A percentile compares a stretch with the other conserved stretches of the same genome.
phyloP scores from a whole-genome alignment of 352 stramenopile species.

The Peronosclerospora sorghi region DNA sequence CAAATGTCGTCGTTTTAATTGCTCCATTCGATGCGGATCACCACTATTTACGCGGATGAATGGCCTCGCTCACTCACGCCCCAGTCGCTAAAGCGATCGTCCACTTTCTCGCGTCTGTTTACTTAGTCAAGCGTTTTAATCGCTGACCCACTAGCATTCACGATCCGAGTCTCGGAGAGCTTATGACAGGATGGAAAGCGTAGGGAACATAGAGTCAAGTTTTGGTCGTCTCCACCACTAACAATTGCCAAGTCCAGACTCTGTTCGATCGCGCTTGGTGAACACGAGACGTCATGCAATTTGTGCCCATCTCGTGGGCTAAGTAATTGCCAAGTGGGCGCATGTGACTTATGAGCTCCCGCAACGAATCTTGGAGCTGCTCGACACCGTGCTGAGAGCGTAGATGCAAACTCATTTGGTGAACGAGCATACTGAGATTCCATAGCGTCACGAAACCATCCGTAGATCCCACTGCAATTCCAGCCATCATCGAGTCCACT shows the following conservation, averaged over 20 bases:
- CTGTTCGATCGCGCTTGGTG: conserved; percentile 6
- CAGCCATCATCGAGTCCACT: conserved; percentile 8
- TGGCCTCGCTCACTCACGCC: no score
- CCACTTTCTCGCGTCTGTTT: no score
- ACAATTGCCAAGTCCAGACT: conserved; percentile 39
- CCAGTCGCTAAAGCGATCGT: no score
- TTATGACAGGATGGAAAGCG: conserved; percentile 23
- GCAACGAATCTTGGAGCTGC: conserved; percentile 11
- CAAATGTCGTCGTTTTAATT: conserved; percentile 19
- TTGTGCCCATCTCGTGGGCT: conserved; percentile 77
- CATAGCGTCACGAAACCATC: conserved; percentile 74
- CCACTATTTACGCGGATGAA: no score
- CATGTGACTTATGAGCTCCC: conserved; percentile 16
- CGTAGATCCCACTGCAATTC: conserved; percentile 69
- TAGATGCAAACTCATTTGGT: conserved; percentile 9
- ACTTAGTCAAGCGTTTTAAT: conserved; percentile 75
- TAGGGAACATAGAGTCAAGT: conserved; percentile 36
- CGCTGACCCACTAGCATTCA: conserved; percentile 73
- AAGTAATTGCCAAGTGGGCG: conserved; percentile 44
- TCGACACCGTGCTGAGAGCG: conserved; percentile 3
- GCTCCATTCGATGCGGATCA: conserved; percentile 14
- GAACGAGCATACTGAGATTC: conserved; percentile 33
- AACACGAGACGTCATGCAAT: conserved; percentile 39
- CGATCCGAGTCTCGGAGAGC: conserved; percentile 16
- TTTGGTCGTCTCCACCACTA: conserved; percentile 78